These are phyloP conservation scores for Anisogramma anomala DNA, from an alignment of 2,329 filamentous ascomycete species.

Conservation along the genomic window DNA sequence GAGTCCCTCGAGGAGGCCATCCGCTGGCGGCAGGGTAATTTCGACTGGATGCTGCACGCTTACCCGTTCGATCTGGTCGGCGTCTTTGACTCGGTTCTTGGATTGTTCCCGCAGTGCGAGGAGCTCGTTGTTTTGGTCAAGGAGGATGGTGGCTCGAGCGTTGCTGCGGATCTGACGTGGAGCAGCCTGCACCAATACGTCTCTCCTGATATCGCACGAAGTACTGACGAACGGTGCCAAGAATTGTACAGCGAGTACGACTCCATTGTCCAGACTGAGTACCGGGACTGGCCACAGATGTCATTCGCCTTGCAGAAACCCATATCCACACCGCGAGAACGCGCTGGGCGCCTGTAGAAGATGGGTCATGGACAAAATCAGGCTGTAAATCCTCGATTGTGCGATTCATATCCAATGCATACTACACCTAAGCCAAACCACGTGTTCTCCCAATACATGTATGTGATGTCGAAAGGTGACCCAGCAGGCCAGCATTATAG, in stretches of 20 bases:
- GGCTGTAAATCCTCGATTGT: no score
- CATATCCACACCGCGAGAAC: no score
- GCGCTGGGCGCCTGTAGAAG: no score
- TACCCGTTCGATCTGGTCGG: not conserved
- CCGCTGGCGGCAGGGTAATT: not conserved
- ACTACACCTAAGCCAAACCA: no score
- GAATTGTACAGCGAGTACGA: not conserved
- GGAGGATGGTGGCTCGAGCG: not conserved
- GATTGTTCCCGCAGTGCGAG: not conserved
- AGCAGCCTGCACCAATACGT: constrained; percentile 1
- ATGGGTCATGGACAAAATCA: not conserved
- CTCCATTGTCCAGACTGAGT: not conserved
- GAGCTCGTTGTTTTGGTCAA: not conserved
- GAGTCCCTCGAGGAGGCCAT: not conserved
- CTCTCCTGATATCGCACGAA: not conserved
- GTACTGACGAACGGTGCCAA: not conserved
- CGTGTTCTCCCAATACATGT: no score
- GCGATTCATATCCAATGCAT: no score
- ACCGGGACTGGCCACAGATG: not conserved
- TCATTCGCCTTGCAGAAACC: not conserved
- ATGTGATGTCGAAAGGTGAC: no score
- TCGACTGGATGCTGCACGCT: not conserved
- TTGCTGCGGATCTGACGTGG: not conserved
- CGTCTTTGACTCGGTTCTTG: not conserved
- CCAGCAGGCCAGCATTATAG: no score